Evolutionary conservation across 345 rosid species (phyloP).

Genomic region (Linum usitatissimum): DNA sequence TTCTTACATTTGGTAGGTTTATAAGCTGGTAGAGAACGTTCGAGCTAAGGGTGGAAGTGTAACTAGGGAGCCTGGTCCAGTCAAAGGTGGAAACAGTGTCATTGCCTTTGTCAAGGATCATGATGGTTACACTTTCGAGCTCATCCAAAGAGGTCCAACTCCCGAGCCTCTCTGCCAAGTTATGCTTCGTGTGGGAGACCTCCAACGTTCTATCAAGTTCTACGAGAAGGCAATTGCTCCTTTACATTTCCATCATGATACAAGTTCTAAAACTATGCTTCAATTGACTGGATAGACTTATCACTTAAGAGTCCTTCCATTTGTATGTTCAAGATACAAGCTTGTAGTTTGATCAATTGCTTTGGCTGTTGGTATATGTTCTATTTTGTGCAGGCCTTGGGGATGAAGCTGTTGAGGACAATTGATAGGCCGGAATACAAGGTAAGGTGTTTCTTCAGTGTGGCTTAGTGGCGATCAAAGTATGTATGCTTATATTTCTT

Average conservation of each 20-base stretch:
- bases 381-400: conserved; percentile 51
- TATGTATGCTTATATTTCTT: background rate
- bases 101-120: conserved; percentile 96
- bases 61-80: conserved; percentile 88
- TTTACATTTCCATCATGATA: background rate
- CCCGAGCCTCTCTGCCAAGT: conserved; percentile 95
- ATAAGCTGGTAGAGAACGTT: conserved; percentile 62
- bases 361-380: background rate
- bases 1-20: conserved; percentile 30
- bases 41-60: conserved; percentile 72
- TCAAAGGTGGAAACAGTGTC: conserved; percentile 62
- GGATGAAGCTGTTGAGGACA: conserved; percentile 69
- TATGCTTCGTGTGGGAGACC: conserved; percentile 90
- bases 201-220: conserved; percentile 70
- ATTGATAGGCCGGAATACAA: conserved; percentile 68
- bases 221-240: conserved; percentile 62
- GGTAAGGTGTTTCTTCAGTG: conserved; percentile 26
- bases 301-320: no score
- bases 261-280: no score
- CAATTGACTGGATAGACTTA: no score
- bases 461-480: background rate
- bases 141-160: conserved; percentile 77
- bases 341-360: background rate
- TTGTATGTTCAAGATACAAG: no score
- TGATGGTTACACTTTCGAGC: conserved; percentile 81